A percentile compares a stretch with the other conserved stretches of the same genome.
phyloP scores from a whole-genome alignment of 495 filamentous ascomycete genomes.

The Tuber brumale region DNA sequence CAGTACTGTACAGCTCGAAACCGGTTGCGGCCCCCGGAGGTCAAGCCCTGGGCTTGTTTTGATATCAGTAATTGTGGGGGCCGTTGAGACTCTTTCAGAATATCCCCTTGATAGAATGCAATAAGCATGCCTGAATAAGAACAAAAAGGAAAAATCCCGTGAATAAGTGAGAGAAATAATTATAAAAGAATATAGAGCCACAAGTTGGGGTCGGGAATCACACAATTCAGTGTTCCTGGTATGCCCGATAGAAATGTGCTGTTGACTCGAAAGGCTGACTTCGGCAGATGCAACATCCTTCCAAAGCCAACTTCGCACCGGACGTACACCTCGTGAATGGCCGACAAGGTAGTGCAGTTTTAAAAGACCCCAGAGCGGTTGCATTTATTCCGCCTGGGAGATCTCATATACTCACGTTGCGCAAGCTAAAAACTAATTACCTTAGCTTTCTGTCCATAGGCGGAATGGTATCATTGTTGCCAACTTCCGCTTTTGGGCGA shows the following conservation, averaged over 20 bases:
- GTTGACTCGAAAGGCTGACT: background rate
- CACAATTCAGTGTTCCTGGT: background rate
- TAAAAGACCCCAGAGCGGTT: background rate
- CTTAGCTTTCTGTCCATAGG: background rate
- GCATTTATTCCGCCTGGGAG: background rate
- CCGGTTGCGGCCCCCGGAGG: background rate
- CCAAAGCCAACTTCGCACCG: background rate
- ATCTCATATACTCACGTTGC: background rate
- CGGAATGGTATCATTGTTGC: background rate
- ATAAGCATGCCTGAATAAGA: background rate
- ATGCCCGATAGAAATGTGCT: background rate
- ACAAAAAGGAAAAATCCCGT: background rate
- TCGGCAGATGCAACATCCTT: background rate
- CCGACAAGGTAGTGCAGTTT: background rate
- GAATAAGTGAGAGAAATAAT: background rate
- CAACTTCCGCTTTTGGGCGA: background rate
- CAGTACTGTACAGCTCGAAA: background rate
- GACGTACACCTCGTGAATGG: background rate
- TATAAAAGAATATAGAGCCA: background rate
- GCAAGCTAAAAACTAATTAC: background rate
- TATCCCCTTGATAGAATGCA: background rate
- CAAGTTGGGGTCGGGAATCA: background rate
- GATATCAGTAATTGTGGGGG: background rate
- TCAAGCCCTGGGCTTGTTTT: background rate
- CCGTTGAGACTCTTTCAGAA: background rate